Evolutionary conservation across 495 filamentous ascomycete species (phyloP), one percentile per base, ranked within the genome.

Genomic region (Aspergillus baeticus): DNA sequence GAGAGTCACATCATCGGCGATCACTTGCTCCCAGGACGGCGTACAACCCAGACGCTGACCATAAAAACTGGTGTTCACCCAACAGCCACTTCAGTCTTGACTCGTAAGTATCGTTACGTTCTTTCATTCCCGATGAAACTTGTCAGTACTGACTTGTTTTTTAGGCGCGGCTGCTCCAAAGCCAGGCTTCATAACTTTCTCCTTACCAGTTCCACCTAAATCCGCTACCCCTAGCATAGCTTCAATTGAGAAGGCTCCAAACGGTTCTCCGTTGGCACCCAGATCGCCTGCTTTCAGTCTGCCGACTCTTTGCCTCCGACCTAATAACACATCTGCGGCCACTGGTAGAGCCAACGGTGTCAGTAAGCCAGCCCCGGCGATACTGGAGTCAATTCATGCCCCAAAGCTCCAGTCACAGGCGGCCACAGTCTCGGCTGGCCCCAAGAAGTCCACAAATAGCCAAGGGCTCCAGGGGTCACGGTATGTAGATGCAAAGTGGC

Each of bases 21-120:
- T 21, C 62, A 67, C 46, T 38, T 64, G 18, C 46, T 67, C 0
- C 64, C 64, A 4, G 62, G 64, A 36, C 57, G 57, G 21, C 34
- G 57, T 18, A 18, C 21, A 10, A 49, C 5, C 10, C 34, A 37
- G n/a, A 1, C 34, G 4, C 17, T 34, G 14, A 23, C 18, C 18
- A 5, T 5, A 4, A 35, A 17, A 29, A 1, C 22, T 5, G 17
- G n/a, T 26, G 18, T 31, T 10, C 13, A 17, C n/a, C 33, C 23
- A 15, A 11, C 15, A 3, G 11, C 18, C 11, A 26, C 42, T 13
- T 23, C 37, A 10, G 20, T 17, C n/a, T 23, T 34, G 10, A 18
- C 33, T 22, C 21, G 58, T 56, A 55, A 42, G 58, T 51, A 2
- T 15, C 39, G 8, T 21, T 41, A 37, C 13, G 1, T 11, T 14